Percentiles rank a stretch among this genome's conserved stretches.
These are phyloP conservation scores for Magnusiomyces magnusii DNA, from an alignment of 1,139 yeast species.

Conservation along the genomic window DNA sequence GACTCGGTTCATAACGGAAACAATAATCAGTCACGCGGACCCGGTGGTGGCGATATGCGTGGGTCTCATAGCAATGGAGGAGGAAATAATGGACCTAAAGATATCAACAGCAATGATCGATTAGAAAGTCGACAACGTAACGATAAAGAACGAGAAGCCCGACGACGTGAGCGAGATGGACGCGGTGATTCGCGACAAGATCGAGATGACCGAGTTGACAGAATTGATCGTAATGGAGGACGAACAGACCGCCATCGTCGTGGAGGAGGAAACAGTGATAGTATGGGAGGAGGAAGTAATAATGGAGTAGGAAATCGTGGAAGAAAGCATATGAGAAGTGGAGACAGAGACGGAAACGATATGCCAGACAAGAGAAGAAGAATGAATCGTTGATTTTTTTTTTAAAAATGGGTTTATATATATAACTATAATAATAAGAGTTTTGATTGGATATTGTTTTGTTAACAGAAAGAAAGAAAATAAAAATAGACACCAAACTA, in stretches of 20 bases:
- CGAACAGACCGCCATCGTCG: not conserved
- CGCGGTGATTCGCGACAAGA: not conserved
- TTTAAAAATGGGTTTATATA: no score
- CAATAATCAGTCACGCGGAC: not conserved
- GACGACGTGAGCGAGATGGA: not conserved
- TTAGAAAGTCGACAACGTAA: not conserved
- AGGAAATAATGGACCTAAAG: not conserved
- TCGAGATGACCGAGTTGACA: not conserved
- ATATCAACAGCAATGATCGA: not conserved
- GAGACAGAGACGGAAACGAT: not conserved
- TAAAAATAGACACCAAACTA: no score
- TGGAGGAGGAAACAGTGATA: not conserved
- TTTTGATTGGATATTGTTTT: no score
- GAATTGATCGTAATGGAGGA: not conserved
- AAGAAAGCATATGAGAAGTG: constrained; percentile 2
- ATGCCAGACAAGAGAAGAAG: not conserved
- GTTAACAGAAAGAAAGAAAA: not conserved
- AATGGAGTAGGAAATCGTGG: not conserved
- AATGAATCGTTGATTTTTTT: not conserved
- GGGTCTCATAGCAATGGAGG: not conserved
- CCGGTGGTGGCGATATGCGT: not conserved
- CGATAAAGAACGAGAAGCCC: not conserved
- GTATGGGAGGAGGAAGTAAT: not conserved
- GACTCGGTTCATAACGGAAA: not conserved
- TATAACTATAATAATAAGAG: no score